Conservation (phyloP, 179 eudicot species). For the Gypsophila paniculata region DNA sequence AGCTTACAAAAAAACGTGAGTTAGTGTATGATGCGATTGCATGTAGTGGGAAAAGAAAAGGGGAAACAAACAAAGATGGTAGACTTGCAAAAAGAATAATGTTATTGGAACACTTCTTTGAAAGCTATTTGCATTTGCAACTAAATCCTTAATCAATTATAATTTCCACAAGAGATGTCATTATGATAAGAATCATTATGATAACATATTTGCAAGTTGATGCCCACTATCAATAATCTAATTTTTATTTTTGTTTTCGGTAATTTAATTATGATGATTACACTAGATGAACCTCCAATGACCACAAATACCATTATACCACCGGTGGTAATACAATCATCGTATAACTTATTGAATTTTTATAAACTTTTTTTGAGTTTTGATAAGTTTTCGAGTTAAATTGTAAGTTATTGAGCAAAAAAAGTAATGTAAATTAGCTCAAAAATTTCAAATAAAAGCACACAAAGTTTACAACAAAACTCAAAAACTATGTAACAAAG, state of each 20-base stretch:
- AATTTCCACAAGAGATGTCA: conserved; percentile 20
- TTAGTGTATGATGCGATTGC: conserved; percentile 29
- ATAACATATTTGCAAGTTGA: conserved; percentile 19
- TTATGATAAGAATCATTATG: conserved; percentile 29
- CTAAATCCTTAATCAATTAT: conserved; percentile 13
- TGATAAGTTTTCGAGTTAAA: too few relatives aligned
- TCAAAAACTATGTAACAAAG: too few relatives aligned
- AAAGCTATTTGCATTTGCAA: conserved; percentile 15
- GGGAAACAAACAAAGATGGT: conserved; percentile 36
- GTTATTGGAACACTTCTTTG: conserved; percentile 28
- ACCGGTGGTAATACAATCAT: too few relatives aligned
- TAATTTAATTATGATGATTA: conserved; percentile 24
- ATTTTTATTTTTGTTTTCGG: conserved; percentile 5
- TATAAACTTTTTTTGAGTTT: too few relatives aligned
- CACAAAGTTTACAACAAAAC: too few relatives aligned
- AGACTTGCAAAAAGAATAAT: conserved; percentile 33
- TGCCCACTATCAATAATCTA: conserved; percentile 26
- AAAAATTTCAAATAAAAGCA: too few relatives aligned
- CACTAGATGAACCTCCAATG: conserved; percentile 8
- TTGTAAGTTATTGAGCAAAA: too few relatives aligned
- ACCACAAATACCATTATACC: too few relatives aligned
- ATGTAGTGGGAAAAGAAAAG: conserved; percentile 17
- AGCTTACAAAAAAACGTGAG: conserved; percentile 34
- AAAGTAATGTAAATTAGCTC: too few relatives aligned
- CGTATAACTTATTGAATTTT: too few relatives aligned